Evolutionary conservation across 371 early-diverging fungal species (phyloP), one percentile per base, ranked within the genome.

Genomic region (Mortierella sp.): DNA sequence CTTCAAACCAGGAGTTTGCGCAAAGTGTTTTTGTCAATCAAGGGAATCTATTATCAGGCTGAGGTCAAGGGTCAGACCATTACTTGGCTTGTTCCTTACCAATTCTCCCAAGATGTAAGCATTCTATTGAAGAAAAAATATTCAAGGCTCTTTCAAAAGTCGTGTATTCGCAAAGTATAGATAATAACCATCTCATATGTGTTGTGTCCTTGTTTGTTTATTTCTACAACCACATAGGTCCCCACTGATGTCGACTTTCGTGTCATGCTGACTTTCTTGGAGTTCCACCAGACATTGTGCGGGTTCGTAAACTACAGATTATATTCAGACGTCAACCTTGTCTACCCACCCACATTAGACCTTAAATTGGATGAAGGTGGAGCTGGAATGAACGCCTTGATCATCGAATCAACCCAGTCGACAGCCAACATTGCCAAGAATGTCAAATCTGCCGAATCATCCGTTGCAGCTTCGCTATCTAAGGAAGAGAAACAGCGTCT

Each of bases 41-140:
- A 99, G 89, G 99, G 99, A 62, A 96, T 98, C 80, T 99, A 99
- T 87, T 98, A 97, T 84, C 98, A 97, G 88, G 97, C 95, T 22
- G 96, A 96, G 64, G 93, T 98, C 82, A 92, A 94, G 84, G 99
- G 98, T 26, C 95, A 96, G 84, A 89, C 89, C 49, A 87, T 99
- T 42, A 97, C 96, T 32, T 99, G 98, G 98, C 83, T 99, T 51
- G 95, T 95, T 19, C 99, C 99, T 23, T 96, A 96, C 85, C 93
- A 95, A 83, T 97, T 97, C 84, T 87, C 93, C 67, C 96, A 95
- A 88, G 83, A 87, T 57, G 93, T 91, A 86, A 61, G 77, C 77
- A 8, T 35, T 51, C 7, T 3, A n/a, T n/a, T 8, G 5, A 59
- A 23, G 1, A 19, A 40, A 40, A 2, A 13, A 42, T 29, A 15